Evolutionary conservation across 331 rosid genomes (phyloP).

Genomic region (Erythrophleum ivorense): DNA sequence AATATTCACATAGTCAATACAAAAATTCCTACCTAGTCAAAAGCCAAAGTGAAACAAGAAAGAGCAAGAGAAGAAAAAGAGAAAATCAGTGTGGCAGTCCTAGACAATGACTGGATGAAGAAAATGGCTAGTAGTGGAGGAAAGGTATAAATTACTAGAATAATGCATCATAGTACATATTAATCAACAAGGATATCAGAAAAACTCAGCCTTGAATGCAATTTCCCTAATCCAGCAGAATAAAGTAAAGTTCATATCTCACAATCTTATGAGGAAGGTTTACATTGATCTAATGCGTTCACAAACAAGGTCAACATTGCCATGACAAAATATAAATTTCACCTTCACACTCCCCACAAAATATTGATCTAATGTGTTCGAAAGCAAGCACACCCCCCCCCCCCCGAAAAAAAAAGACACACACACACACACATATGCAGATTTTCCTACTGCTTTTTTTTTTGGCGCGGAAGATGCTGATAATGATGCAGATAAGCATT

Average conservation of each 20-base stretch:
- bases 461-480: neutral
- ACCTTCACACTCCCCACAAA: neutral
- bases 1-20: slow-evolving; percentile 24
- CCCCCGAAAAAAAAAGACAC: neutral
- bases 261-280: slow-evolving; percentile 12
- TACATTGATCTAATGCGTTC: slow-evolving; percentile 7
- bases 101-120: slow-evolving; percentile 34
- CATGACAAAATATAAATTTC: slow-evolving; percentile 13
- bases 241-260: neutral
- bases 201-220: slow-evolving; percentile 1
- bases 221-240: slow-evolving; percentile 8
- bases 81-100: slow-evolving; percentile 21
- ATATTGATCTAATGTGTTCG: no score
- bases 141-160: neutral
- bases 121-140: slow-evolving; percentile 1
- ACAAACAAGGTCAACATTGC: slow-evolving; percentile 10
- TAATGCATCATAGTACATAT: neutral
- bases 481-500: neutral
- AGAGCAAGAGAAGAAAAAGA: neutral
- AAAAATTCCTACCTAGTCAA: slow-evolving; percentile 23
- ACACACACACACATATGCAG: neutral
- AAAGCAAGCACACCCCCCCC: neutral
- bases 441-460: neutral
- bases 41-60: slow-evolving; percentile 23
- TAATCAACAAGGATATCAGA: neutral